Evolutionary conservation across 441 rosid species (phyloP).

Genomic region (Manihot esculenta): DNA sequence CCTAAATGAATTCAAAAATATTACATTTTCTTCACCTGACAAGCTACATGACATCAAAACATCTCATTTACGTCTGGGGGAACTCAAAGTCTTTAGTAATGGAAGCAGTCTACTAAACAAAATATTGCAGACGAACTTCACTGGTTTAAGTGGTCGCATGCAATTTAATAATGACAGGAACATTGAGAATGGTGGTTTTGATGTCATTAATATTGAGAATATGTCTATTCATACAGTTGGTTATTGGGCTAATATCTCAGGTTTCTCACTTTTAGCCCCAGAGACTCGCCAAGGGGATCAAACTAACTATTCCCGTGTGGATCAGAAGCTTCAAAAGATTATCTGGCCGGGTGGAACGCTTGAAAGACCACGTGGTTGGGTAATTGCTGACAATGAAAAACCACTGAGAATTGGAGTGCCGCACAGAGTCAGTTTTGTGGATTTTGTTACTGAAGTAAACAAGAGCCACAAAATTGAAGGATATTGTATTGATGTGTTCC

Average conservation of each 20-base stretch:
- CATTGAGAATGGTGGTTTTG: constrained; percentile 53
- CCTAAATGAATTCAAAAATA: constrained; percentile 43
- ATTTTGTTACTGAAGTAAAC: constrained; percentile 56
- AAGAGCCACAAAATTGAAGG: constrained; percentile 54
- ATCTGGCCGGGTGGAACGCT: constrained; percentile 85
- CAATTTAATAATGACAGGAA: constrained; percentile 52
- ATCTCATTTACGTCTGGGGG: constrained; percentile 39
- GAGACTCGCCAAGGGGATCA: constrained; percentile 33
- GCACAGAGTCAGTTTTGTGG: constrained; percentile 66
- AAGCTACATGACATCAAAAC: constrained; percentile 31
- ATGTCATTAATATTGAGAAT: constrained; percentile 60
- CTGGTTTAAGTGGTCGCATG: constrained; percentile 70
- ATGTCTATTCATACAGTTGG: constrained; percentile 55
- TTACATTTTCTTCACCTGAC: constrained; percentile 52
- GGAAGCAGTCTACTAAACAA: constrained; percentile 49
- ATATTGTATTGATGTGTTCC: constrained; percentile 74
- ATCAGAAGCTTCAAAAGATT: constrained; percentile 52
- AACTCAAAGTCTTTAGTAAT: constrained; percentile 58
- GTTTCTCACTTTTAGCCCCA: constrained; percentile 56
- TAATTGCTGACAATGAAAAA: constrained; percentile 54
- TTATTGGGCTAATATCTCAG: constrained; percentile 57
- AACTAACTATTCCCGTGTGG: constrained; percentile 22
- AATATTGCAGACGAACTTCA: constrained; percentile 62
- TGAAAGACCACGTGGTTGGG: constrained; percentile 84
- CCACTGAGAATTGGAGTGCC: constrained; percentile 83